Base-by-base conservation (phyloP, 768 basidiomycete genomes). In the Pleurotus tuber-regium region DNA sequence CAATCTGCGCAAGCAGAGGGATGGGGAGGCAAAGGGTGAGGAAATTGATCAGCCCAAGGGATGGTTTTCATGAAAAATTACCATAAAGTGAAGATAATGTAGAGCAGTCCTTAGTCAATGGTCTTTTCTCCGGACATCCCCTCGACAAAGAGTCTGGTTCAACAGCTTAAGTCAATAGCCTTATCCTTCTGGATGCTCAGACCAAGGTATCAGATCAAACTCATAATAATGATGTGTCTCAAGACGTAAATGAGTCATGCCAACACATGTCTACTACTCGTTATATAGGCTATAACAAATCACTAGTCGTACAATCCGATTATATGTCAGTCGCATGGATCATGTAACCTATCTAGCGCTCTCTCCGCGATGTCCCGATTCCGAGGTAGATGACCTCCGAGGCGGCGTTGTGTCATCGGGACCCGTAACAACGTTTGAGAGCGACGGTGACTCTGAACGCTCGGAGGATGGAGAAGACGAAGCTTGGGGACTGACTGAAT, bases 1-100 rank as follows among this genome's bases (percentile, higher is more conserved):
- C 56, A 71, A 67, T 23, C 55, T 91, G 50, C 70, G 87, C 59
- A 79, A 80, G 68, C 77, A 71, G 52, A 70, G 88, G 50, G 89
- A 90, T 55, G 87, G 87, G 0, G 85, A 88, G 58, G 43, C 64
- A 23, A 64, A 71, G 52, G 75, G 71, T 2, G 76, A 79, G 5
- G 69, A 73, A 10, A 65, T 72, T 4, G 54, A 76, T 25, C 66
- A 73, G 55, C 77, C 82, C 1, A 79, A 70, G 50, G 83, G 83
- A 14, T 84, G 79, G 79, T 81, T 82, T 54, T n/a, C n/a, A n/a
- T n/a, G n/a, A n/a, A n/a, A n/a, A n/a, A n/a, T n/a, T n/a, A n/a
- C n/a, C n/a, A n/a, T n/a, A n/a, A n/a, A n/a, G n/a, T n/a, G n/a
- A n/a, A n/a, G n/a, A n/a, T n/a, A n/a, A n/a, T n/a, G n/a, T n/a